Evolutionary conservation across 202 grass and related monocot species (phyloP), one percentile per base, ranked within the genome.

Genomic region (Zoysia matrella): DNA sequence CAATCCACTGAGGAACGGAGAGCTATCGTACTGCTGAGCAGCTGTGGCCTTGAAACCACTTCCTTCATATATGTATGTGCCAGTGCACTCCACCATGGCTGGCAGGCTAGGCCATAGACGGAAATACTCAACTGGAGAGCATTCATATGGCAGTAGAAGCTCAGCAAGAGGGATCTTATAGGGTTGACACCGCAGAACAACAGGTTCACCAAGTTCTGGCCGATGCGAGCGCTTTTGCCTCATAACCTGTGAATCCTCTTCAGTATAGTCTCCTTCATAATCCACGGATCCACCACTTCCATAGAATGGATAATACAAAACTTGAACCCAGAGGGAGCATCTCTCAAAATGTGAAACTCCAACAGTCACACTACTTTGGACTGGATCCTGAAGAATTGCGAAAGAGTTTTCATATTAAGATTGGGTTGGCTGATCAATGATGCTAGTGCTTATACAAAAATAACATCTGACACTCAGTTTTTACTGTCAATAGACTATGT

Each of bases 1-100:
- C 73, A 98, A 82, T 69, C 96, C 96, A 63, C 92, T 90, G 16
- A 98, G 92, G 81, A 95, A 95, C 47, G 96, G 96, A 41, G 92
- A 98, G 67, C 90, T 72, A 30, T 98, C 91, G 7, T 98, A 98
- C 74, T 98, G 96, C 85, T 95, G 96, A 47, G 96, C 96, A 45
- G 96, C 96, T 0, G 96, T 99, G 63, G 96, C 96, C 85, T 99
- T 99, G 81, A 99, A 99, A 80, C 96, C 93, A 81, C 96, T 99
- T 65, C 96, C 96, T 84, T 94, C 96, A 8, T 99, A 99, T 79
- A 83, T 93, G 47, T 92, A 95, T 60, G 88, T 86, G 50, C 90
- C 96, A 52, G 96, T 92, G 76, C 83, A 95, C 77, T 99, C 92
- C 47, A 95, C 82, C 86, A 99, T 90, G 64, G 90, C 92, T 61